Evolutionary conservation across 345 rosid genomes (phyloP).

Genomic region (Brassica cretica): DNA sequence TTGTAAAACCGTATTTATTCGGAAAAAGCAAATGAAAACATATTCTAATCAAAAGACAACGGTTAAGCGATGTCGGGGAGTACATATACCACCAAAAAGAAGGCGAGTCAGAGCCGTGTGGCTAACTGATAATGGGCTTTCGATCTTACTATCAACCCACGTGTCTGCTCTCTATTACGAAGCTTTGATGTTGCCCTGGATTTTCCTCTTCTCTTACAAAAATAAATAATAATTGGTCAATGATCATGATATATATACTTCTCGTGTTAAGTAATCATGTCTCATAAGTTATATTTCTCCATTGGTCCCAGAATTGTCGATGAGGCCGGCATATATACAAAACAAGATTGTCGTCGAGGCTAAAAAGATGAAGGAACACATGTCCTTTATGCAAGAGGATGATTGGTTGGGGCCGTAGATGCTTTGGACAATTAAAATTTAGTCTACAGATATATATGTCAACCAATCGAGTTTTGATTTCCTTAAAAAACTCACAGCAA

Average conservation of each 20-base stretch:
- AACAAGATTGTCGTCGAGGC: too few relatives aligned
- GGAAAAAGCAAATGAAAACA: neutral
- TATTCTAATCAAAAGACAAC: neutral
- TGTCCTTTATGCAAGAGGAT: too few relatives aligned
- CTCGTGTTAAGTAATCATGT: conserved; percentile 20
- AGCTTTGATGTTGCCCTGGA: neutral
- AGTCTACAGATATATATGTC: too few relatives aligned
- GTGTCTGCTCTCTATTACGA: neutral
- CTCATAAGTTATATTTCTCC: conserved; percentile 20
- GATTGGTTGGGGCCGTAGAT: too few relatives aligned
- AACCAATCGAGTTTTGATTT: too few relatives aligned
- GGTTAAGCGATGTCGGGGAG: conserved; percentile 21
- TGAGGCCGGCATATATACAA: conserved; percentile 23
- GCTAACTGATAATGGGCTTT: conserved; percentile 7
- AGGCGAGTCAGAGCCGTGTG: conserved; percentile 29
- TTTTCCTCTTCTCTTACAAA: neutral
- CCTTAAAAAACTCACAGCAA: too few relatives aligned
- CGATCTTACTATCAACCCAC: conserved; percentile 7
- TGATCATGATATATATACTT: neutral
- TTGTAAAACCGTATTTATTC: neutral
- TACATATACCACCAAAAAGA: neutral
- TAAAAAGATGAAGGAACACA: too few relatives aligned
- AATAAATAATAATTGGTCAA: conserved; percentile 25
- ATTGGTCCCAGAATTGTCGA: conserved; percentile 26
- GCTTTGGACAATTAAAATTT: too few relatives aligned